Conservation (phyloP, 495 filamentous ascomycete species). For the Penicillium steckii region DNA sequence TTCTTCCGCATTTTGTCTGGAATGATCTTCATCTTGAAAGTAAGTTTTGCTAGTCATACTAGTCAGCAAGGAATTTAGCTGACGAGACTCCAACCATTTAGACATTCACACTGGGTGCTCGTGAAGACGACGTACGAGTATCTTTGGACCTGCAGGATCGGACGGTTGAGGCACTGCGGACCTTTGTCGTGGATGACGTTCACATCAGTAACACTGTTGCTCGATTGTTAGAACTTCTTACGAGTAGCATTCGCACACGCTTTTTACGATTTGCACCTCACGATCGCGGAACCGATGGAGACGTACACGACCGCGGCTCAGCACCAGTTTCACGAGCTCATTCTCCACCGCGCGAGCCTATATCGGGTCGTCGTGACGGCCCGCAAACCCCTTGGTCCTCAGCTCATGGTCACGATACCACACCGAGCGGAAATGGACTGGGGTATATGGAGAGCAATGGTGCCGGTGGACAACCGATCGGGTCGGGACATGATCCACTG, state of each 20-base stretch:
- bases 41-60: conserved; percentile 15
- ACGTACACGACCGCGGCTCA: conserved; percentile 38
- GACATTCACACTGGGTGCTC: conserved; percentile 91
- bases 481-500: conserved; percentile 41
- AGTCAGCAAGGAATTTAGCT: not conserved
- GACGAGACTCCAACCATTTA: conserved; percentile 29
- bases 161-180: conserved; percentile 75
- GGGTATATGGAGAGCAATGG: conserved; percentile 34
- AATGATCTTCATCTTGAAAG: conserved; percentile 89
- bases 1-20: conserved; percentile 93
- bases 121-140: conserved; percentile 80
- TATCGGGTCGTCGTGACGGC: conserved; percentile 31
- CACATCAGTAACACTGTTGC: conserved; percentile 93
- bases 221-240: conserved; percentile 83
- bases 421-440: conserved; percentile 22
- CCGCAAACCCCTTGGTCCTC: conserved; percentile 33
- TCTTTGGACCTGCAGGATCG: conserved; percentile 79
- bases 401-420: conserved; percentile 20
- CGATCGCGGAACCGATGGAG: conserved; percentile 42
- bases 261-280: conserved; percentile 61
- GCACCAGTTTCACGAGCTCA: conserved; percentile 34
- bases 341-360: conserved; percentile 37
- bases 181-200: conserved; percentile 90
- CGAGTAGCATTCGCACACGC: conserved; percentile 67
- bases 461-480: conserved; percentile 25